Conservation (phyloP, 768 basidiomycete species). For the Hydnum rufescens region DNA sequence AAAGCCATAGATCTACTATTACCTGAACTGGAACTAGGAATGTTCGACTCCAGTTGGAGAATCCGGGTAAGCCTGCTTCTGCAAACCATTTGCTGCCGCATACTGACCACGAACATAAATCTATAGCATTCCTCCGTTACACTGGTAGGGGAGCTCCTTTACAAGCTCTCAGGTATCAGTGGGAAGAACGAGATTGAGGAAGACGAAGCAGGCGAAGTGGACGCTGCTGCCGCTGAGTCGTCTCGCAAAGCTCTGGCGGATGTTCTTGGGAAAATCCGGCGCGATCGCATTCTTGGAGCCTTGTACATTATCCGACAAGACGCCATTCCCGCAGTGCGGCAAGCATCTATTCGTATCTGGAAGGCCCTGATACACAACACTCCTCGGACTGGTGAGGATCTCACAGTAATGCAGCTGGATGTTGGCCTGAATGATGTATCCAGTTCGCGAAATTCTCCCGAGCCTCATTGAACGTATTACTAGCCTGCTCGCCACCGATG, state of each 20-base stretch:
- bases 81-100: conserved; percentile 6
- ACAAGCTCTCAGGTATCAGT: conserved; percentile 92
- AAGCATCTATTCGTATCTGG: conserved; percentile 90
- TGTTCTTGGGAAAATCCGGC: conserved; percentile 68
- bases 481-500: conserved; percentile 52
- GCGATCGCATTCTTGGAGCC: conserved; percentile 78
- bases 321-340: conserved; percentile 69
- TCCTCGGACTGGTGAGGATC: conserved; percentile 56
- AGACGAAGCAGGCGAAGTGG: conserved; percentile 48
- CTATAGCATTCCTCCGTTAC: conserved; percentile 82
- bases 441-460: conserved; percentile 78
- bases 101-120: not conserved
- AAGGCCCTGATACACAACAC: conserved; percentile 94
- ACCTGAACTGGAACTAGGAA: conserved; percentile 82
- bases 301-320: conserved; percentile 91
- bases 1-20: conserved; percentile 85
- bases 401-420: not conserved
- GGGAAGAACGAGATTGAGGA: conserved; percentile 61
- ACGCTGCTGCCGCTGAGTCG: conserved; percentile 46
- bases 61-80: conserved; percentile 41
- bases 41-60: conserved; percentile 90
- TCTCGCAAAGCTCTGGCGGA: conserved; percentile 76
- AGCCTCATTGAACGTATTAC: conserved; percentile 67
- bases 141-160: conserved; percentile 84
- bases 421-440: conserved; percentile 7